These are phyloP conservation scores for Magnusiomyces paraingens DNA, from an alignment of 1,139 yeast species.

Conservation along the genomic window DNA sequence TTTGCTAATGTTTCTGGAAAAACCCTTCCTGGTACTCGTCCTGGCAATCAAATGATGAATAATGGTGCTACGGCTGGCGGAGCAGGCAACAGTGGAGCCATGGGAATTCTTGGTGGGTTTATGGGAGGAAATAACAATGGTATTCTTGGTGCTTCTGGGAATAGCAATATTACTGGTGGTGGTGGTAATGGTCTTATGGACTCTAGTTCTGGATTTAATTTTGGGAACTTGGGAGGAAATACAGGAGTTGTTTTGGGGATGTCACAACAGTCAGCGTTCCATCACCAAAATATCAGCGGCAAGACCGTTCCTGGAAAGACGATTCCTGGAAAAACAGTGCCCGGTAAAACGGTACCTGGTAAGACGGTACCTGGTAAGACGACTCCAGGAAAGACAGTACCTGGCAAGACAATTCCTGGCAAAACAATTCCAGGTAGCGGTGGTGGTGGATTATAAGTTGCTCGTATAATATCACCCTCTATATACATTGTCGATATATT, in stretches of 20 bases:
- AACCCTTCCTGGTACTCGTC: not conserved
- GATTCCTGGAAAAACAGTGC: slow-evolving; percentile 17
- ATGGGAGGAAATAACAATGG: not conserved
- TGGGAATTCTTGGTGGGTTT: too few relatives aligned
- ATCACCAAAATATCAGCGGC: slow-evolving; percentile 8
- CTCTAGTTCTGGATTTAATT: not conserved
- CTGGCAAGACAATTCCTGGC: slow-evolving; percentile 16
- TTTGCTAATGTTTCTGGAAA: not conserved
- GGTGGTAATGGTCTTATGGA: not conserved
- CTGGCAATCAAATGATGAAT: too few relatives aligned
- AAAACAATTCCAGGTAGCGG: slow-evolving; percentile 15
- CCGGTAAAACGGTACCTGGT: slow-evolving; percentile 15
- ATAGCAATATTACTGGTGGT: not conserved
- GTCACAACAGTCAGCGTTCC: too few relatives aligned
- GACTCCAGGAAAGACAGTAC: slow-evolving; percentile 19
- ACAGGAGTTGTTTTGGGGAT: too few relatives aligned
- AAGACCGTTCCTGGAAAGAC: slow-evolving; percentile 12
- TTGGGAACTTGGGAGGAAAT: not conserved
- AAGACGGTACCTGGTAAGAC: slow-evolving; percentile 15
- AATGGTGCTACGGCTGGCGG: not conserved
- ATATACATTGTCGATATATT: too few relatives aligned
- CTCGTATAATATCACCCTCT: too few relatives aligned
- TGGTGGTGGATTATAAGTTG: too few relatives aligned
- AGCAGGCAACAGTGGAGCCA: not conserved
- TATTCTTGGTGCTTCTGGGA: not conserved